Evolutionary conservation across 2,329 filamentous ascomycete species (phyloP).

Genomic region (Penicillium digitatum): DNA sequence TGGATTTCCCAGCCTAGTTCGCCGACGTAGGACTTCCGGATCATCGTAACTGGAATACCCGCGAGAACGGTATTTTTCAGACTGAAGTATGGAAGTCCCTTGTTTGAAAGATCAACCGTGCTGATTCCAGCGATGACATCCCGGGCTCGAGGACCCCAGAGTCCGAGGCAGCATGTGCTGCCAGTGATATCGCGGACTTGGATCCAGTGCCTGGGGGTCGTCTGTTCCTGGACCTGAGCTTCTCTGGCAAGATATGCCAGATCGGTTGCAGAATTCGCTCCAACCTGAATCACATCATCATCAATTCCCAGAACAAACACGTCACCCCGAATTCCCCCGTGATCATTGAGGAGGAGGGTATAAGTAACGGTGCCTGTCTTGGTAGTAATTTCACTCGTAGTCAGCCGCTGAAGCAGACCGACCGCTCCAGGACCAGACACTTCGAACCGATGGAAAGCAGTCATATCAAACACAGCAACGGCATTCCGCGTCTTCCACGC

Average conservation of each 20-base stretch:
- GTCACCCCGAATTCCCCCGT: slow-evolving; percentile 55
- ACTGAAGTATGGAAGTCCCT: slow-evolving; percentile 49
- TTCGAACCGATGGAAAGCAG: slow-evolving; percentile 56
- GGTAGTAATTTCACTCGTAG: slow-evolving; percentile 38
- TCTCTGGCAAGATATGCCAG: slow-evolving; percentile 53
- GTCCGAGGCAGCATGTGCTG: slow-evolving; percentile 57
- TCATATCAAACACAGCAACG: slow-evolving; percentile 62
- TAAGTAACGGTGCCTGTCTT: slow-evolving; percentile 53
- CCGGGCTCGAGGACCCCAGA: slow-evolving; percentile 58
- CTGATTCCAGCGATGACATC: slow-evolving; percentile 48
- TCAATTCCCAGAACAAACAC: slow-evolving; percentile 54
- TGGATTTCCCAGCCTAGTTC: slow-evolving; percentile 62
- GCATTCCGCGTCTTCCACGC: slow-evolving; percentile 63
- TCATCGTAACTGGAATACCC: slow-evolving; percentile 55
- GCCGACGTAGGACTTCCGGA: slow-evolving; percentile 59
- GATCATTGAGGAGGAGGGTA: slow-evolving; percentile 52
- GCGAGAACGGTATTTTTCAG: slow-evolving; percentile 50
- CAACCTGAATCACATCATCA: slow-evolving; percentile 48
- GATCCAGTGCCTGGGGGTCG: slow-evolving; percentile 37
- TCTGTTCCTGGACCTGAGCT: slow-evolving; percentile 48
- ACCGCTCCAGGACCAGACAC: slow-evolving; percentile 56
- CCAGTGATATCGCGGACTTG: slow-evolving; percentile 59
- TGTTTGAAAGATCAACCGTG: slow-evolving; percentile 25
- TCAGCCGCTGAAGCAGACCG: slow-evolving; percentile 53
- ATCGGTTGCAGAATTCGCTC: slow-evolving; percentile 55